Evolutionary conservation across 148 eudicot genomes (phyloP), one percentile per base, ranked within the genome.

Genomic region (Silene uniflora): DNA sequence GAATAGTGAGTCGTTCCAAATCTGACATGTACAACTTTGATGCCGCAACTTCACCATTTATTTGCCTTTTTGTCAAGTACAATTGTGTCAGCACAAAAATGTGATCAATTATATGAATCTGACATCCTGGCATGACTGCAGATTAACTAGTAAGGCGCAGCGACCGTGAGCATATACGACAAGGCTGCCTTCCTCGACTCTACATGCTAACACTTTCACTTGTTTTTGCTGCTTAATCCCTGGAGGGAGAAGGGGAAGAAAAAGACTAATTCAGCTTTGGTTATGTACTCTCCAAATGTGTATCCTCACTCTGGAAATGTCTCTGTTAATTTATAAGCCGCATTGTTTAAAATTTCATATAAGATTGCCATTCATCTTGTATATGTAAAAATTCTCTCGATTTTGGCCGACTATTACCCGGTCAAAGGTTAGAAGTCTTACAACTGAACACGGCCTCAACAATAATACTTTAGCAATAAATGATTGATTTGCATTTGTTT

Each of bases 121-220:
- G 14, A 16, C 22, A 52, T 55, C 44, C 17, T 16, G 27, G 5
- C 25, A 7, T 54, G 17, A 52, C 73, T 52, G 73, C 73, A 71
- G 73, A 54, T 71, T 35, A 71, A 71, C 61, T 19, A 14, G 73
- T 16, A 11, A 70, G 39, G 62, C 25, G 35, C 27, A 19, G 42
- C 72, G 21, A 54, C 42, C 52, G 1, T 54, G 44, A 71, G 62
- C 62, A 71, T 14, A 25, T 17, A 24, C 24, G 42, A 7, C 12
- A 24, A 16, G 42, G 21, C 44, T 27, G 27, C 18, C 23, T 16
- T 68, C 27, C 5, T 11, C n/a, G 54, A 1, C 44, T 23, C 56
- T 6, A 22, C 58, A 69, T 11, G 60, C 35, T 70, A 49, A 12
- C 4, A 4, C 55, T 35, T 54, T 54, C 62, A 17, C 27, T 52